phyloP scores from a whole-genome alignment of 805 yeast genomes.

The Monosporozyma solicola region DNA sequence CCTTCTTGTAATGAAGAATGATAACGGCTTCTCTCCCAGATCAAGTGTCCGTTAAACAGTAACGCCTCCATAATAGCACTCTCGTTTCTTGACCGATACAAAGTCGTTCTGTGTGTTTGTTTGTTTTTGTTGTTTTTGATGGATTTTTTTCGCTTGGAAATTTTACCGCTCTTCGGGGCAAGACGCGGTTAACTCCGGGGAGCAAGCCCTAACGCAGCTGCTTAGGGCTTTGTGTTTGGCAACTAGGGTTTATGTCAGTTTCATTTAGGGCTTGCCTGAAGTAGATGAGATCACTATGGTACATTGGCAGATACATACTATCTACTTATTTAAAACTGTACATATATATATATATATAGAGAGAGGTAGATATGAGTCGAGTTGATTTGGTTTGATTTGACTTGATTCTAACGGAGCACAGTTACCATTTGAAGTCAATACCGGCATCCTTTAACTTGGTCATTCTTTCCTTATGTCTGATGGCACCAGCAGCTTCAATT shows the following conservation, averaged over 20 bases:
- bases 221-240: not conserved
- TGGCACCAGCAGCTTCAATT: slow-evolving; percentile 26
- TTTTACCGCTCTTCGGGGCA: not conserved
- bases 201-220: not conserved
- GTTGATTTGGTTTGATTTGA: not conserved
- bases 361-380: not conserved
- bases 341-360: not conserved
- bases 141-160: too few species aligned
- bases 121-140: too few species aligned
- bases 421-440: slow-evolving; percentile 30
- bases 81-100: not conserved
- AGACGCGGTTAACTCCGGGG: not conserved
- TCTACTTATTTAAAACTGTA: not conserved
- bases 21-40: not conserved
- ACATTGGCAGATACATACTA: not conserved
- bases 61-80: not conserved
- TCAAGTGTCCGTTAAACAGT: not conserved
- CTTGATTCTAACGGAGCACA: too few species aligned
- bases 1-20: not conserved
- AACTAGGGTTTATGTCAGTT: not conserved
- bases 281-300: not conserved
- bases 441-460: slow-evolving; percentile 30
- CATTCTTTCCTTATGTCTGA: slow-evolving; percentile 29
- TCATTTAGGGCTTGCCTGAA: not conserved
- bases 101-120: not conserved